phyloP scores from a whole-genome alignment of 225 moss, liverwort and hornwort genomes.

The Marchantia paleacea region DNA sequence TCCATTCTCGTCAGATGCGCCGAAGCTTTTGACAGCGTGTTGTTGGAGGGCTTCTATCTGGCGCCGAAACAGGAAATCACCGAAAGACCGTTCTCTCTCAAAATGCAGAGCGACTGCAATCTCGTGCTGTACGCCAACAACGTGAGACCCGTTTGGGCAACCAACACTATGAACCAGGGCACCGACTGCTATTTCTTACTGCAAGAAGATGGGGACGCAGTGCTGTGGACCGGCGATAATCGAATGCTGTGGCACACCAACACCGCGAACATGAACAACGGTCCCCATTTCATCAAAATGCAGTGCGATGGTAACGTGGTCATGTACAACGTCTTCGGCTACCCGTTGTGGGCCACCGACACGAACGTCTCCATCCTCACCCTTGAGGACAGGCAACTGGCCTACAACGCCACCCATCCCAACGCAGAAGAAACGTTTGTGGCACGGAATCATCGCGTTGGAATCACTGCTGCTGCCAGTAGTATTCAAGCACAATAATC shows the following conservation, averaged over 20 bases:
- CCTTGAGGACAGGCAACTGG: neutral
- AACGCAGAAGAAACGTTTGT: neutral
- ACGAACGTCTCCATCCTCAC: neutral
- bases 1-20: too few relatives aligned
- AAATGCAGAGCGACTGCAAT: conserved; percentile 21
- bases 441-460: neutral
- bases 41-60: conserved; percentile 10
- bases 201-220: conserved; percentile 11
- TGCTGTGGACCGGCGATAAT: neutral
- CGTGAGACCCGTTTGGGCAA: conserved; percentile 8
- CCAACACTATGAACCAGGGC: conserved; percentile 8
- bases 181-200: conserved; percentile 5
- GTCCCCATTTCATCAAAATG: conserved; percentile 11
- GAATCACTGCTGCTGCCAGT: neutral
- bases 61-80: conserved; percentile 2
- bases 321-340: conserved; percentile 15
- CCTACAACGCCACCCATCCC: neutral
- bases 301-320: conserved; percentile 23
- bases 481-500: neutral
- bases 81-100: conserved; percentile 3
- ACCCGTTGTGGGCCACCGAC: conserved; percentile 12
- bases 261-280: conserved; percentile 21
- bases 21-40: conserved; percentile 8
- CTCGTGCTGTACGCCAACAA: conserved; percentile 10
- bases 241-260: conserved; percentile 1